Base-by-base conservation (phyloP, 306 rosid genomes). In the Trifolium pratense region DNA sequence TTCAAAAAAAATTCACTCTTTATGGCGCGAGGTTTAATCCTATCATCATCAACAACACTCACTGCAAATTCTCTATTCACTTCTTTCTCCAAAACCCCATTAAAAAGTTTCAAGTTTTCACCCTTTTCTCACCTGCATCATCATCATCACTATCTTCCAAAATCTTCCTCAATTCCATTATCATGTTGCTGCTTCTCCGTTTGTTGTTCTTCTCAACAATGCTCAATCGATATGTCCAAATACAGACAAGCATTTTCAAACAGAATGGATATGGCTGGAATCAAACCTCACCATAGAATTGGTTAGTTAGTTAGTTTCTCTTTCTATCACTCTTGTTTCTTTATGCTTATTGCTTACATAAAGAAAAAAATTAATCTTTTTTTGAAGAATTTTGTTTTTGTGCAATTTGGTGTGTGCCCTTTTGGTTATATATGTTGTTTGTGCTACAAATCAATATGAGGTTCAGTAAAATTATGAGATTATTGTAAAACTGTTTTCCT, bases 241-340 rank as follows among this genome's bases (percentile, higher is more conserved):
- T 88, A 89, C 83, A 82, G 55, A 71, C 86, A 89, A 86, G 82
- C 84, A 48, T 94, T 91, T 84, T 81, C 95, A 37, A 80, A 77
- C n/a, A 87, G 92, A 66, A 94, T 94, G 97, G 87, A 89, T 71
- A 80, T 91, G 87, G 96, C 95, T 26, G 97, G 97, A 63, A 90
- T 94, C 83, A 86, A 91, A 68, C 91, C 97, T 51, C 97, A 87
- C 57, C 95, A 89, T 80, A 85, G 80, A 40, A 73, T 94, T 68
- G 99, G 99, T 91, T 31, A 20, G 84, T 37, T 60, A n/a, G n/a
- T n/a, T n/a, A 2, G 4, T 48, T 5, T 73, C 17, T 65, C 17
- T 55, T 42, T 21, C 29, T 53, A 10, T 66, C 42, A 2, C 67
- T 37, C 37, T 66, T 17, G 59, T 25, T 62, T 62, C 26, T 66